phyloP scores from a whole-genome alignment of 1,284 basidiomycete species.

The Flammula alnicola region DNA sequence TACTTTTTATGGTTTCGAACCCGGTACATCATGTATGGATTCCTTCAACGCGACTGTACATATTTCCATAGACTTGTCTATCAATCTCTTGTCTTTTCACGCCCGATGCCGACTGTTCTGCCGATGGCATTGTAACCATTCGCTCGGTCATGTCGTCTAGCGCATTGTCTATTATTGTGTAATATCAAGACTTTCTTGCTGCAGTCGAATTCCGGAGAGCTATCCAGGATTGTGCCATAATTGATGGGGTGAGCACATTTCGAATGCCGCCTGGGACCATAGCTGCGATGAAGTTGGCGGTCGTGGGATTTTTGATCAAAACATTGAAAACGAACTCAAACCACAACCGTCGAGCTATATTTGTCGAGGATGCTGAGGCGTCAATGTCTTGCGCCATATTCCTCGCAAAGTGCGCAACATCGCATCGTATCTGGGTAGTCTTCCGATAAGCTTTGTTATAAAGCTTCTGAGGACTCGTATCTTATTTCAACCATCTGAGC shows the following conservation, averaged over 20 bases:
- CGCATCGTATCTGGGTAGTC: slow-evolving; percentile 3
- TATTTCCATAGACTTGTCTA: not conserved
- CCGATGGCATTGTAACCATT: not conserved
- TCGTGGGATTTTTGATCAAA: no score
- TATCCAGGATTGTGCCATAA: no score
- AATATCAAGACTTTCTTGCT: no score
- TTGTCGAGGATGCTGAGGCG: not conserved
- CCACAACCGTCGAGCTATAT: not conserved
- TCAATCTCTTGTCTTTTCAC: not conserved
- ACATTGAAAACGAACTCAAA: no score
- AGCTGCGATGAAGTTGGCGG: no score
- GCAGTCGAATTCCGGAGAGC: no score
- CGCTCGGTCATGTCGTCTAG: not conserved
- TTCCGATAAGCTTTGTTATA: not conserved
- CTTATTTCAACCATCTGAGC: no score
- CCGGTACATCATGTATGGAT: not conserved
- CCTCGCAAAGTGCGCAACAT: slow-evolving; percentile 17
- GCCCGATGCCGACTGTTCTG: not conserved
- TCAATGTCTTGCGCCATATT: slow-evolving; percentile 19
- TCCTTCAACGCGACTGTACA: not conserved
- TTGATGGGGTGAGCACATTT: no score
- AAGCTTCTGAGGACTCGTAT: not conserved
- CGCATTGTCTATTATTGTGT: not conserved
- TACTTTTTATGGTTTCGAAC: no score
- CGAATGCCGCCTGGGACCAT: no score